phyloP scores from a whole-genome alignment of 2,329 filamentous ascomycete genomes.

The Zasmidium angulare region DNA sequence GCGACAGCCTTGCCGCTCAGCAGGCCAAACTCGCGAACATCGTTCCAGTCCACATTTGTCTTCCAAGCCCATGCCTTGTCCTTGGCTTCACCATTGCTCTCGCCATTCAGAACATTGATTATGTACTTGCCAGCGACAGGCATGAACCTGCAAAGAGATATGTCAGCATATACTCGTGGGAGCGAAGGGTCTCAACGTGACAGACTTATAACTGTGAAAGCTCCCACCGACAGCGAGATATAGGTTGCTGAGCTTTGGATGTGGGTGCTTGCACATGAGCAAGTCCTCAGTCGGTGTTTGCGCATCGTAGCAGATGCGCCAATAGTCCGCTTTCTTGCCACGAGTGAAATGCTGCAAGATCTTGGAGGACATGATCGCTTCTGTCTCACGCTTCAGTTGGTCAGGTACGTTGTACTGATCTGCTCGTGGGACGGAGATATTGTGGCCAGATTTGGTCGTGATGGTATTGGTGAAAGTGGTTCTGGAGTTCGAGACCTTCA shows the following conservation, averaged over 20 bases:
- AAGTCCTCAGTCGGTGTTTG: slow-evolving; percentile 64
- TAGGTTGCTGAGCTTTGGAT: slow-evolving; percentile 51
- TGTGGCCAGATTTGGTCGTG: slow-evolving; percentile 48
- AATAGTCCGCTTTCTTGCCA: slow-evolving; percentile 38
- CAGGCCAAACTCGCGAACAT: slow-evolving; percentile 19
- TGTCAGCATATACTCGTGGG: slow-evolving; percentile 4
- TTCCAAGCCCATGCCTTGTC: slow-evolving; percentile 31
- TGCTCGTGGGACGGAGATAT: slow-evolving; percentile 52
- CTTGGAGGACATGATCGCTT: slow-evolving; percentile 17
- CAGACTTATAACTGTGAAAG: slow-evolving; percentile 52
- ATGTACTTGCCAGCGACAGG: slow-evolving; percentile 63
- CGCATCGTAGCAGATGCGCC: slow-evolving; percentile 59
- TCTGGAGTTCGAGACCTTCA: slow-evolving; percentile 63
- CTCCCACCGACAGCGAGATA: slow-evolving; percentile 64
- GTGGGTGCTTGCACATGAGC: slow-evolving; percentile 55
- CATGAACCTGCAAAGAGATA: slow-evolving; percentile 57
- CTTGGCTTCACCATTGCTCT: slow-evolving; percentile 39
- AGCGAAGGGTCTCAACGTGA: not conserved
- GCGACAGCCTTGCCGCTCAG: slow-evolving; percentile 17
- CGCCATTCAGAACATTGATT: slow-evolving; percentile 41
- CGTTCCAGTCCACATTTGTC: slow-evolving; percentile 13
- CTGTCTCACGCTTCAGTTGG: slow-evolving; percentile 19
- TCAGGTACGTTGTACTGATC: slow-evolving; percentile 21
- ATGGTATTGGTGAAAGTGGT: slow-evolving; percentile 57
- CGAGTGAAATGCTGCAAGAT: slow-evolving; percentile 36